phyloP scores from a whole-genome alignment of 2,329 filamentous ascomycete genomes.

The Hypomyces perniciosus region DNA sequence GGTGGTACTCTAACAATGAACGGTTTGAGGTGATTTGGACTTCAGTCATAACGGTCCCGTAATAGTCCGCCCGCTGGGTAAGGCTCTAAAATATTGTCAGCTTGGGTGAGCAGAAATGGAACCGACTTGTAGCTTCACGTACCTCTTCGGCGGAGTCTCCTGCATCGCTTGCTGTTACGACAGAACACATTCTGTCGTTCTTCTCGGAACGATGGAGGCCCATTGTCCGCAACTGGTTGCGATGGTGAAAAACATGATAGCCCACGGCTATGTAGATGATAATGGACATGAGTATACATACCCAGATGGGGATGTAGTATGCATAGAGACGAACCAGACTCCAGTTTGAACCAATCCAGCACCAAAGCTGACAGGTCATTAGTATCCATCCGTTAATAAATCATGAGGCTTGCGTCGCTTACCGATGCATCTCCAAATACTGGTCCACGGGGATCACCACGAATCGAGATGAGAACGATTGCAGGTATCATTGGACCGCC shows the following conservation, averaged over 20 bases:
- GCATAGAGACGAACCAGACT: slow-evolving; percentile 51
- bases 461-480: slow-evolving; percentile 57
- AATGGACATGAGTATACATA: slow-evolving; percentile 49
- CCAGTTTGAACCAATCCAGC: slow-evolving; percentile 51
- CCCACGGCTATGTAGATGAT: slow-evolving; percentile 52
- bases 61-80: slow-evolving; percentile 27
- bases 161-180: slow-evolving; percentile 20
- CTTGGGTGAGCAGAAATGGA: background rate
- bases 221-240: slow-evolving; percentile 49
- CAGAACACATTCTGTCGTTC: slow-evolving; percentile 17
- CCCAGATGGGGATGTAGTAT: slow-evolving; percentile 57
- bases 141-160: slow-evolving; percentile 32
- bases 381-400: background rate
- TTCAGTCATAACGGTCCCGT: slow-evolving; percentile 45
- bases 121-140: background rate
- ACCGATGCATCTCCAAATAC: slow-evolving; percentile 54
- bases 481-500: slow-evolving; percentile 63
- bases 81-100: slow-evolving; percentile 23
- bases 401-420: slow-evolving; percentile 18
- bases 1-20: slow-evolving; percentile 12
- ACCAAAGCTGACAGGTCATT: slow-evolving; percentile 44
- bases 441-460: slow-evolving; percentile 29
- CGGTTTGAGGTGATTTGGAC: slow-evolving; percentile 37
- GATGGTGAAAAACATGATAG: slow-evolving; percentile 52
- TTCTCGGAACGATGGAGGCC: slow-evolving; percentile 21